Evolutionary conservation across 2,329 filamentous ascomycete genomes (phyloP).

Genomic region (Fusarium falciforme): DNA sequence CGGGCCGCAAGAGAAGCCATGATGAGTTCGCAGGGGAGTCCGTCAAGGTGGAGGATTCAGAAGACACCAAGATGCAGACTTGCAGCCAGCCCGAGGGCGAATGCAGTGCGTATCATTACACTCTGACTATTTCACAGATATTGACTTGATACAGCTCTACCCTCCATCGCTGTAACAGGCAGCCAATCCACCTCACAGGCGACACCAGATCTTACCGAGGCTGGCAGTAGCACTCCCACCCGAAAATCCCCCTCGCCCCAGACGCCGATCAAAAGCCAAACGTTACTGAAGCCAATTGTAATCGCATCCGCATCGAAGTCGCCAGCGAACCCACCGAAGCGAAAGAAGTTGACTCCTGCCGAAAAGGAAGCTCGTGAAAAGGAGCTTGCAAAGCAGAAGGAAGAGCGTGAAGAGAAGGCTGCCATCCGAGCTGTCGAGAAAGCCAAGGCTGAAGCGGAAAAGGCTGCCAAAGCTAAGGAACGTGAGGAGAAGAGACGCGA

Average conservation of each 20-base stretch:
- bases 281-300: neutral
- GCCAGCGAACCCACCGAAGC: conserved; percentile 49
- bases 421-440: conserved; percentile 45
- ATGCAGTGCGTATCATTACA: conserved; percentile 34
- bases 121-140: neutral
- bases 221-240: conserved; percentile 54
- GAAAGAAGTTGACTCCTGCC: conserved; percentile 55
- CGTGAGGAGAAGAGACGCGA: conserved; percentile 53
- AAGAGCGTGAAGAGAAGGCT: conserved; percentile 48
- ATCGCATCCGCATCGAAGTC: conserved; percentile 31
- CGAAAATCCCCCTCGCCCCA: conserved; percentile 51
- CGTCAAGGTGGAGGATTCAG: conserved; percentile 37
- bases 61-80: conserved; percentile 28
- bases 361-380: conserved; percentile 55
- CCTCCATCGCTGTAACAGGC: conserved; percentile 36
- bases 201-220: conserved; percentile 55
- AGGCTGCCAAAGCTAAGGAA: conserved; percentile 52
- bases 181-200: conserved; percentile 45
- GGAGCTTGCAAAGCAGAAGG: conserved; percentile 53
- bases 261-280: conserved; percentile 46
- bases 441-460: conserved; percentile 51
- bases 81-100: conserved; percentile 36
- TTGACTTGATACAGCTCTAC: conserved; percentile 37
- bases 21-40: conserved; percentile 56
- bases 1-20: conserved; percentile 59